Percentiles rank a stretch among this genome's conserved stretches.
phyloP scores from a whole-genome alignment of 2,329 filamentous ascomycete genomes.

The Fusarium duplospermum region DNA sequence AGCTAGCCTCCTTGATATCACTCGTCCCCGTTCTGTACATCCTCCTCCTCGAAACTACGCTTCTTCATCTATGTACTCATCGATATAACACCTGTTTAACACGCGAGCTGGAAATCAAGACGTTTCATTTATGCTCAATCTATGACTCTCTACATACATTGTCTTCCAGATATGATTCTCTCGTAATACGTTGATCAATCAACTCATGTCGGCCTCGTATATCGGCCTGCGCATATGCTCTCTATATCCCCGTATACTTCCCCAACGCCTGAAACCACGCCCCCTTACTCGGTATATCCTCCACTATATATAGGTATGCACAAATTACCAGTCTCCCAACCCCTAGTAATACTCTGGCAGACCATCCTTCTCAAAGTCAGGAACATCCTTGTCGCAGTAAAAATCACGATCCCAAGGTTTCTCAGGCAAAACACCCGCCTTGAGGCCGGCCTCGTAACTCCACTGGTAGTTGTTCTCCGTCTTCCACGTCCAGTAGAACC shows the following conservation, averaged over 20 bases:
- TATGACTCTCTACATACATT: neutral
- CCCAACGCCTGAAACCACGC: conserved; percentile 20
- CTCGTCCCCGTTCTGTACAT: too few species aligned
- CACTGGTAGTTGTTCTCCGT: conserved; percentile 89
- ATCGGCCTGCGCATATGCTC: conserved; percentile 9
- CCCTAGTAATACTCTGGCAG: conserved; percentile 63
- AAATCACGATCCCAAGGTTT: conserved; percentile 80
- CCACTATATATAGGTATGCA: neutral
- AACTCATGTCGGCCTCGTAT: conserved; percentile 20
- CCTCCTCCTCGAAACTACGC: neutral
- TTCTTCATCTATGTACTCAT: neutral
- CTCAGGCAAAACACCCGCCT: conserved; percentile 81
- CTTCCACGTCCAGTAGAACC: conserved; percentile 99
- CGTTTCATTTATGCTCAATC: neutral
- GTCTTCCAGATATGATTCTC: neutral
- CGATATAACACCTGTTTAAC: neutral
- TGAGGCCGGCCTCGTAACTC: conserved; percentile 87
- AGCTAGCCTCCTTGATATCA: neutral
- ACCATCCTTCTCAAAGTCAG: conserved; percentile 59
- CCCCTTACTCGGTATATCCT: conserved; percentile 12
- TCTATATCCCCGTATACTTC: conserved; percentile 6
- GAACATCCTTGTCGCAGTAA: conserved; percentile 70
- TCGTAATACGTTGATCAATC: conserved; percentile 7
- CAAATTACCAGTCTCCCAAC: neutral
- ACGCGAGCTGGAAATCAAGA: neutral